phyloP scores from a whole-genome alignment of 148 eudicot genomes.

The Diospyros kaki region DNA sequence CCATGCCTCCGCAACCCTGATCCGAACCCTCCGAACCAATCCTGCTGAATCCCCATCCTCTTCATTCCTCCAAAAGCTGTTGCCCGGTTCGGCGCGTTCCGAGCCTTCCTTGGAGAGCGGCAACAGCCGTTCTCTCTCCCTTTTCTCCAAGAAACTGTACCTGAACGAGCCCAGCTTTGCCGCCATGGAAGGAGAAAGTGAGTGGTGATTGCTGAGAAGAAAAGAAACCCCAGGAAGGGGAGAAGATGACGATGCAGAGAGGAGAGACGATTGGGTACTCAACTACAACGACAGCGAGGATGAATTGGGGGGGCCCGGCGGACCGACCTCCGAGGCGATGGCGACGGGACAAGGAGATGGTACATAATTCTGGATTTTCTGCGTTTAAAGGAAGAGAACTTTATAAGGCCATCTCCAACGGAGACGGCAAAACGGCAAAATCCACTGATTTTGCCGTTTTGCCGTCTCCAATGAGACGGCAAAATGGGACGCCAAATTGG shows the following conservation, averaged over 20 bases:
- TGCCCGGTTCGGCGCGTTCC: no score
- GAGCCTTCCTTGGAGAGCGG: slow-evolving; percentile 4
- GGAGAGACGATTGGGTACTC: no score
- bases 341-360: not conserved
- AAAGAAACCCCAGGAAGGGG: not conserved
- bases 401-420: no score
- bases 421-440: no score
- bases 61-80: no score
- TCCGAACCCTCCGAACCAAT: not conserved
- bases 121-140: slow-evolving; percentile 28
- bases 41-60: not conserved
- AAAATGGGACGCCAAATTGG: no score
- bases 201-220: not conserved
- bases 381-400: no score
- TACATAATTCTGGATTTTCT: no score
- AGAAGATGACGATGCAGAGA: no score
- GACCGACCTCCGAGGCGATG: not conserved
- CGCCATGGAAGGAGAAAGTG: slow-evolving; percentile 2
- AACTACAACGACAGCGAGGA: no score
- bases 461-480: no score
- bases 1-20: slow-evolving; percentile 21
- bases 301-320: not conserved
- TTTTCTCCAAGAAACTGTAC: slow-evolving; percentile 31
- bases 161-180: slow-evolving; percentile 44
- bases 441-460: no score